phyloP scores from a whole-genome alignment of 805 yeast species.

The Yamadazyma takamatsuzukensis region DNA sequence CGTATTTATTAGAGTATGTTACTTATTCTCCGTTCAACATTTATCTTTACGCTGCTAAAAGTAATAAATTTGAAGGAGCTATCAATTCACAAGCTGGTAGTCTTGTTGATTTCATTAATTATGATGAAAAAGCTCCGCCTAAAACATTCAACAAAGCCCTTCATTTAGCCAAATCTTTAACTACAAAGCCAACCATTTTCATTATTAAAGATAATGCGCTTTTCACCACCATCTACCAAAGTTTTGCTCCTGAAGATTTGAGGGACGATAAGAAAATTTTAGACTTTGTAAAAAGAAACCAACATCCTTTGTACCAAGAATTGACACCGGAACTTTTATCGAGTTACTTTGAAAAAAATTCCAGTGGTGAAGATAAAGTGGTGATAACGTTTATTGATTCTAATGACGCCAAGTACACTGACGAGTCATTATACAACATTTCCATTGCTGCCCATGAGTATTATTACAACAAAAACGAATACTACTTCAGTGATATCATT shows the following conservation, averaged over 20 bases:
- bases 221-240: slow-evolving; percentile 51
- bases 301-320: slow-evolving; percentile 52
- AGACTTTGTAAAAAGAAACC: slow-evolving; percentile 47
- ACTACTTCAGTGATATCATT: slow-evolving; percentile 32
- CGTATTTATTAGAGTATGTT: slow-evolving; percentile 57
- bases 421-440: slow-evolving; percentile 32
- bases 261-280: slow-evolving; percentile 47
- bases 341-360: slow-evolving; percentile 31
- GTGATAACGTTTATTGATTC: slow-evolving; percentile 48
- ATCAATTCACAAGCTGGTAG: slow-evolving; percentile 39
- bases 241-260: slow-evolving; percentile 61
- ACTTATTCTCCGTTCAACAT: slow-evolving; percentile 52
- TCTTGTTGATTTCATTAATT: slow-evolving; percentile 42
- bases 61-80: slow-evolving; percentile 35
- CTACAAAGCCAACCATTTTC: slow-evolving; percentile 60
- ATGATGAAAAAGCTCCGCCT: slow-evolving; percentile 30
- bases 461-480: slow-evolving; percentile 39
- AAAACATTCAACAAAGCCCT: slow-evolving; percentile 42
- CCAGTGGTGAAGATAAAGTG: slow-evolving; percentile 36
- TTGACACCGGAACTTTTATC: slow-evolving; percentile 38
- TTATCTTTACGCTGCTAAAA: slow-evolving; percentile 50
- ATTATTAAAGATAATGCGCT: slow-evolving; percentile 57
- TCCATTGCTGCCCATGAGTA: slow-evolving; percentile 49
- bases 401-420: slow-evolving; percentile 26
- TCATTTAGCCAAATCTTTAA: slow-evolving; percentile 48